Base-by-base conservation (phyloP, 2,329 filamentous ascomycete species). In the Gaeumannomyces sp. region DNA sequence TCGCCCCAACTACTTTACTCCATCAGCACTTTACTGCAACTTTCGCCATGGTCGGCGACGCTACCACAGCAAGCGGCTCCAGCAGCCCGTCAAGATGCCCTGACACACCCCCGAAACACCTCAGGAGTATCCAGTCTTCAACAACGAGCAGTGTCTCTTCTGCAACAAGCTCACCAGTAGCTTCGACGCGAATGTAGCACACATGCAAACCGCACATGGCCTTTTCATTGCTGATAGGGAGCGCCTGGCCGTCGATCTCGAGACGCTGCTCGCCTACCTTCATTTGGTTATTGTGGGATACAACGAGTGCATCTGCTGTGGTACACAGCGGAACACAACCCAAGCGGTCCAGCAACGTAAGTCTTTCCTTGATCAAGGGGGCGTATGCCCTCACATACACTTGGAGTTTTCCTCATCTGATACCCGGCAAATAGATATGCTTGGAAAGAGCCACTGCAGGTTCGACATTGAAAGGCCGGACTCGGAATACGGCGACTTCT, bases 221-320 rank as follows among this genome's bases (percentile, higher is more conserved):
- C 73, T 85, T 4, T 75, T 78, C 61, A 69, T 84, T 22, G 78
- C 77, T 0, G 70, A 77, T 33, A 71, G 68, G 38, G 66, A 76
- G 1, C 70, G 74, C 13, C 72, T 85, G 0, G 66, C 74, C 1
- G 78, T 83, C 13, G 81, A 85, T 64, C 66, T 79, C 3, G 78
- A 80, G 50, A 78, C 79, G 0, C 71, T 85, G 2, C 72, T 85
- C 50, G 68, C 73, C 57, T 84, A 84, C 64, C 71, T 85, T 0
- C 76, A 80, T 63, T 74, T 83, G 11, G 71, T 85, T 27, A 79
- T 85, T 19, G 78, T 74, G 27, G 76, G 71, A 0, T 83, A 82
- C 64, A 73, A 74, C 25, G 81, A 84, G 70, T 86, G 83, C 65
- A 73, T 85, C 53, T 77, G 75, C 27, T 85, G 83, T 67, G 79